phyloP scores from a whole-genome alignment of 306 rosid genomes.

The Albizia julibrissin region DNA sequence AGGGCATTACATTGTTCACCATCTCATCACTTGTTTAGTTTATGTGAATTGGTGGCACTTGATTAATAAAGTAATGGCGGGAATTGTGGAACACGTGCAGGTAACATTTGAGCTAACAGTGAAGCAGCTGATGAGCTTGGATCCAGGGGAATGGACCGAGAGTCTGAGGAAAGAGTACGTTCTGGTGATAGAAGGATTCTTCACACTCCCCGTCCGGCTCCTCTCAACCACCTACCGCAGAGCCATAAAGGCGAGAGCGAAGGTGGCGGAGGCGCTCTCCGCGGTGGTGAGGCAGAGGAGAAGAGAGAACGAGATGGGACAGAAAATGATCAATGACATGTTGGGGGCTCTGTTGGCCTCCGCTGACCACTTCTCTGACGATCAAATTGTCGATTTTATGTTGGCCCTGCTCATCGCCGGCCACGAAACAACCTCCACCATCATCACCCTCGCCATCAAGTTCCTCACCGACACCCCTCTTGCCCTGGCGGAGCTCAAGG shows the following conservation, averaged over 20 bases:
- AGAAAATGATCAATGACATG: slow-evolving; percentile 48
- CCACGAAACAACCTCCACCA: slow-evolving; percentile 91
- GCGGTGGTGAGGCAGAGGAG: slow-evolving; percentile 72
- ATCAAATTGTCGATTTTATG: slow-evolving; percentile 84
- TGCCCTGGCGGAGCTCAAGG: slow-evolving; percentile 91
- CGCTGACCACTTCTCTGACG: slow-evolving; percentile 74
- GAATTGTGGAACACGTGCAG: slow-evolving; percentile 35
- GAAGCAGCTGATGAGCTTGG: slow-evolving; percentile 98
- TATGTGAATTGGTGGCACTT: too few species aligned
- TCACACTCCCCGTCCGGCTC: slow-evolving; percentile 61
- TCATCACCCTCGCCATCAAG: slow-evolving; percentile 94
- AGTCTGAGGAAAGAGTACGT: slow-evolving; percentile 77
- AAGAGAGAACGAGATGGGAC: slow-evolving; percentile 28
- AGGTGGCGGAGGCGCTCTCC: slow-evolving; percentile 85
- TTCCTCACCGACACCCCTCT: slow-evolving; percentile 90
- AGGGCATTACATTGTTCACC: too few species aligned
- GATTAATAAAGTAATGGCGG: too few species aligned
- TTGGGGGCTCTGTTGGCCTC: slow-evolving; percentile 76
- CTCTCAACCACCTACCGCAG: slow-evolving; percentile 84
- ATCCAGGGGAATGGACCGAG: slow-evolving; percentile 93
- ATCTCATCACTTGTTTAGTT: too few species aligned
- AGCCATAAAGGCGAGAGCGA: slow-evolving; percentile 79
- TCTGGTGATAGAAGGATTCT: slow-evolving; percentile 89
- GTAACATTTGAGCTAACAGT: slow-evolving; percentile 93
- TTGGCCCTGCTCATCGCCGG: slow-evolving; percentile 91